These are phyloP conservation scores for Coniophora puteana DNA, from an alignment of 1,284 basidiomycete genomes.

Conservation along the genomic window DNA sequence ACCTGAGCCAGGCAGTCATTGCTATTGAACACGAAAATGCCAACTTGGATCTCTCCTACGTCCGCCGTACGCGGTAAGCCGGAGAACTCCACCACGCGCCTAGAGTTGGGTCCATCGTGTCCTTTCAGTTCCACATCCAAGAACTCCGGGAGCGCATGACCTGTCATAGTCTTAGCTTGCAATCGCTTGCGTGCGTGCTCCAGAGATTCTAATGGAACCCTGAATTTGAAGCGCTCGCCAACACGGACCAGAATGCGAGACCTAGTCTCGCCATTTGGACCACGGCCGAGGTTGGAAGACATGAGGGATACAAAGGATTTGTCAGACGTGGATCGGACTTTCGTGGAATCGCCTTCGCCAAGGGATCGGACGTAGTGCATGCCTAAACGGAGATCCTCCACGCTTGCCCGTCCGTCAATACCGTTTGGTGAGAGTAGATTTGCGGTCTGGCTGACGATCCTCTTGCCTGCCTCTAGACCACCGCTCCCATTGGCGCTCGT, in stretches of 20 bases:
- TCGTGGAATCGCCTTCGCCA: slow-evolving; percentile 50
- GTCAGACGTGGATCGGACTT: slow-evolving; percentile 37
- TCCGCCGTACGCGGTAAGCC: slow-evolving; percentile 51
- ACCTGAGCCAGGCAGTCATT: slow-evolving; percentile 52
- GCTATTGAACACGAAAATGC: slow-evolving; percentile 48
- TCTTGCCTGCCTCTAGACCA: slow-evolving; percentile 26
- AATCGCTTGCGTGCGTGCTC: slow-evolving; percentile 29
- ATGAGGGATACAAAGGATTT: slow-evolving; percentile 58
- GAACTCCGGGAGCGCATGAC: slow-evolving; percentile 53
- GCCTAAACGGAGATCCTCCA: slow-evolving; percentile 60
- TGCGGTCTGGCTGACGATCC: slow-evolving; percentile 64
- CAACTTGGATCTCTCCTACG: slow-evolving; percentile 53
- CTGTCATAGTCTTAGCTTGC: slow-evolving; percentile 48
- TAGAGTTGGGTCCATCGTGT: slow-evolving; percentile 30
- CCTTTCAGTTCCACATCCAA: slow-evolving; percentile 49
- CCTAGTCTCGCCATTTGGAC: slow-evolving; percentile 20
- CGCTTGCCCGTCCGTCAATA: slow-evolving; percentile 34
- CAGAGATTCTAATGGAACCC: slow-evolving; percentile 36
- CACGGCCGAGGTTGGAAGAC: slow-evolving; percentile 43
- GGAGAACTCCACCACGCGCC: slow-evolving; percentile 51
- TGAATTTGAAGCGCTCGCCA: slow-evolving; percentile 61
- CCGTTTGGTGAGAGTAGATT: slow-evolving; percentile 52
- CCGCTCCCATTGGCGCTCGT: slow-evolving; percentile 24
- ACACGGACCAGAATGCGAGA: slow-evolving; percentile 46
- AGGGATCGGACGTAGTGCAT: slow-evolving; percentile 67